These are phyloP conservation scores for Hordeum vulgare DNA, from an alignment of 176 grass and related monocot genomes.

Conservation along the genomic window MorexV3_pseudomolecules_assembly NC_058522.1:247151401-247151900, in stretches of 20 bases:
- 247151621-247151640: slow-evolving; percentile 27
- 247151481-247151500: background rate
- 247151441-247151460: background rate
- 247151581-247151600: background rate
- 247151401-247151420: background rate
- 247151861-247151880: background rate
- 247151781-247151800: slow-evolving; percentile 60
- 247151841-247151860: background rate
- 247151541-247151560: background rate
- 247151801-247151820: slow-evolving; percentile 31
- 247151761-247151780: slow-evolving; percentile 86
- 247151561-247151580: background rate
- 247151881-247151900: background rate
- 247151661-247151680: slow-evolving; percentile 53
- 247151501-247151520: background rate
- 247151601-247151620: background rate
- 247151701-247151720: slow-evolving; percentile 73
- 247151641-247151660: slow-evolving; percentile 65
- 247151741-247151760: slow-evolving; percentile 77
- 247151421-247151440: background rate
- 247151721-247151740: slow-evolving; percentile 86
- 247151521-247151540: background rate
- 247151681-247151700: slow-evolving; percentile 51
- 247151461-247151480: background rate
- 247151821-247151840: background rate